Conservation (phyloP, 345 rosid genomes). For the Euclidium syriacum region DNA sequence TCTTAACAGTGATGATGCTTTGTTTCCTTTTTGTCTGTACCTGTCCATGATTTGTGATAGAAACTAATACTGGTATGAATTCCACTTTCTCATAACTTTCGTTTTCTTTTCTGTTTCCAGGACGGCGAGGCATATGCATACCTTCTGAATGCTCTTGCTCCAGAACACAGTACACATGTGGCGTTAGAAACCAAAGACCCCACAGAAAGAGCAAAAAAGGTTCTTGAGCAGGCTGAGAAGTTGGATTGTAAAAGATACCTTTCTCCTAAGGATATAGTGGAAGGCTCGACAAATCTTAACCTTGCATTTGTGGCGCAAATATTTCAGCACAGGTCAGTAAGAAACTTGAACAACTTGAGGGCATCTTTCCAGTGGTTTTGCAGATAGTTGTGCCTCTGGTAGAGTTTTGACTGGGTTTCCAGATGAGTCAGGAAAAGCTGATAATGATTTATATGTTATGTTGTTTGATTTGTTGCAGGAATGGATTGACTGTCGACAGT, state of each 20-base stretch:
- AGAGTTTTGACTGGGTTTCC: neutral
- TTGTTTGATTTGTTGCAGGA: slow-evolving; percentile 48
- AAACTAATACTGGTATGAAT: neutral
- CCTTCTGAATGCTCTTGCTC: slow-evolving; percentile 90
- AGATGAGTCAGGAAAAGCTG: neutral
- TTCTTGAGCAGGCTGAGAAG: slow-evolving; percentile 93
- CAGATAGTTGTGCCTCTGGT: neutral
- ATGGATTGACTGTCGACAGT: slow-evolving; percentile 69
- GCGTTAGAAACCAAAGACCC: slow-evolving; percentile 59
- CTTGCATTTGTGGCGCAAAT: slow-evolving; percentile 96
- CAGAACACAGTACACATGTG: slow-evolving; percentile 57
- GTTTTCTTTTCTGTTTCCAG: slow-evolving; percentile 36
- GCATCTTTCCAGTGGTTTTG: neutral
- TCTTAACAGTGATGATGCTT: neutral
- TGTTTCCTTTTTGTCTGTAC: neutral
- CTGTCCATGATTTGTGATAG: neutral
- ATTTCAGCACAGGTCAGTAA: slow-evolving; percentile 78
- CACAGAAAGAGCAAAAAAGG: slow-evolving; percentile 66
- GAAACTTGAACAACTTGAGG: neutral
- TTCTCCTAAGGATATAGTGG: slow-evolving; percentile 86
- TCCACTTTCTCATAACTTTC: slow-evolving; percentile 12
- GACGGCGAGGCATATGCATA: slow-evolving; percentile 97
- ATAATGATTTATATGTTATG: neutral
- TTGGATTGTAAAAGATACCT: slow-evolving; percentile 86
- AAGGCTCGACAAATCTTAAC: slow-evolving; percentile 95